Conservation (phyloP, 371 early-diverging fungal species). For the Mortierella sp. region DNA sequence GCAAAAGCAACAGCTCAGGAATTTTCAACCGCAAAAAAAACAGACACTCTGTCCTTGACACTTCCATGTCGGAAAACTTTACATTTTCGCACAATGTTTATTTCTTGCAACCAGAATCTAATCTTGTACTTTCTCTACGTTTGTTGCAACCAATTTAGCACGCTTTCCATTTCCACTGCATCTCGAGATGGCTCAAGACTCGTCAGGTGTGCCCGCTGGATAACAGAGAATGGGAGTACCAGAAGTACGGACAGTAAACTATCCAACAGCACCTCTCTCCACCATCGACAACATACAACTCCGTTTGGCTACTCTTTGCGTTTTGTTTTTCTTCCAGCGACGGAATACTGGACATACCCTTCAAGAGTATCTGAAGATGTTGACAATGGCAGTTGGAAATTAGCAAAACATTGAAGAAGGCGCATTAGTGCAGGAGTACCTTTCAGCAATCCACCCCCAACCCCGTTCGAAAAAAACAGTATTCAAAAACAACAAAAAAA, state of each 20-base stretch:
- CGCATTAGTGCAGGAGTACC: background rate
- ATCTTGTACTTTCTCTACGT: background rate
- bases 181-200: conserved; percentile 98
- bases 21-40: no score
- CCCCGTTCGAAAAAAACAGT: background rate
- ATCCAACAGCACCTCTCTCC: background rate
- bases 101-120: background rate
- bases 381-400: background rate
- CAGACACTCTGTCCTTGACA: no score
- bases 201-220: conserved; percentile 99
- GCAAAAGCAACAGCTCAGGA: conserved; percentile 23
- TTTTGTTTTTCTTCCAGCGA: background rate
- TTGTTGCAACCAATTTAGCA: conserved; percentile 72
- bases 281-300: background rate
- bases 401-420: background rate
- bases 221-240: conserved; percentile 99
- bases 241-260: conserved; percentile 81
- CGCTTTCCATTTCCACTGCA: conserved; percentile 99
- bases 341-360: background rate
- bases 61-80: no score
- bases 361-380: background rate
- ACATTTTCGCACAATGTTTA: background rate
- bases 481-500: conserved; percentile 2
- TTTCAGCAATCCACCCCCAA: background rate
- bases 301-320: background rate